Conservation (phyloP, 1,139 yeast genomes). For the Hyphopichia buzzinii region DNA sequence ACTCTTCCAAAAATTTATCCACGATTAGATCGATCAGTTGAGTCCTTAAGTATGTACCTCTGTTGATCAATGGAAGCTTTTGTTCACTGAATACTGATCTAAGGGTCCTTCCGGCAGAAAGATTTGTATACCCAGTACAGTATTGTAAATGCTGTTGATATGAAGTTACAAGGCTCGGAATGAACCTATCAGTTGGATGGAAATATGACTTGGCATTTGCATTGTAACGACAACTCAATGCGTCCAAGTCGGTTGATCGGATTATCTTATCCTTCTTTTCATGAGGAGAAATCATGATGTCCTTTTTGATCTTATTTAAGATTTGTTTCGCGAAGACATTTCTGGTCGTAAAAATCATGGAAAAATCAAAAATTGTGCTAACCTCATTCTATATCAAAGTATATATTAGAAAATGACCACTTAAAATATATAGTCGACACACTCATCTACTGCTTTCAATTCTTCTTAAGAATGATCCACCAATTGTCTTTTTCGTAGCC, state of each 20-base stretch:
- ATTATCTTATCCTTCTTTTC: slow-evolving; percentile 49
- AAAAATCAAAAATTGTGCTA: too few relatives aligned
- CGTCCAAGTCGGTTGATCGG: slow-evolving; percentile 81
- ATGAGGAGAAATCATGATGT: slow-evolving; percentile 34
- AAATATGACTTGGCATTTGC: slow-evolving; percentile 57
- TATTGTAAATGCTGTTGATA: slow-evolving; percentile 34
- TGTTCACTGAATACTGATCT: slow-evolving; percentile 37
- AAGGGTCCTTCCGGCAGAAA: slow-evolving; percentile 43
- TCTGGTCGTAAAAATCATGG: too few relatives aligned
- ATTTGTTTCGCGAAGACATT: neutral
- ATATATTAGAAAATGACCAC: too few relatives aligned
- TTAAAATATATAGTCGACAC: too few relatives aligned
- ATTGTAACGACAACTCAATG: slow-evolving; percentile 68
- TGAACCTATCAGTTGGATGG: slow-evolving; percentile 45
- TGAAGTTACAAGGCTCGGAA: slow-evolving; percentile 43
- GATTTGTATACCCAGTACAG: slow-evolving; percentile 38
- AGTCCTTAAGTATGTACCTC: slow-evolving; percentile 83
- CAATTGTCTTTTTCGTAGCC: slow-evolving; percentile 96
- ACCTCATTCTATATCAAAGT: too few relatives aligned
- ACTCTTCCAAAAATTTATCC: slow-evolving; percentile 42
- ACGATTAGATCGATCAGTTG: slow-evolving; percentile 57
- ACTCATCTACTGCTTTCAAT: too few relatives aligned
- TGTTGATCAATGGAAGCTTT: slow-evolving; percentile 75
- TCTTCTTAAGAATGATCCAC: slow-evolving; percentile 56
- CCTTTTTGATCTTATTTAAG: slow-evolving; percentile 1